phyloP scores from a whole-genome alignment of 2,329 filamentous ascomycete genomes.

The Epichloe scottii region DNA sequence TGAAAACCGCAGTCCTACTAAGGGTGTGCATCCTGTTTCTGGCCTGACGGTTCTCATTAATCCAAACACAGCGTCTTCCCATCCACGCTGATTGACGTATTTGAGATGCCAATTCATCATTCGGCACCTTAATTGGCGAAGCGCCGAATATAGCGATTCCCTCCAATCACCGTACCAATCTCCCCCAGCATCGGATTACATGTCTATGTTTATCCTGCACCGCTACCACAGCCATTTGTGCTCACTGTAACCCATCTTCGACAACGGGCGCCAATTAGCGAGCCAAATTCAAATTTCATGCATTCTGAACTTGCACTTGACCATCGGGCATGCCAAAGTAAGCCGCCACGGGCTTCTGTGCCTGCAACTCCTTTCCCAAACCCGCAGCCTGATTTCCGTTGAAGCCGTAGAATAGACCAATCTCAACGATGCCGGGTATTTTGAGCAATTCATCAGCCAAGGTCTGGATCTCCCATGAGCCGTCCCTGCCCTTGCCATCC shows the following conservation, averaged over 20 bases:
- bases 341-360: conserved; percentile 82
- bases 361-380: conserved; percentile 47
- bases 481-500: conserved; percentile 36
- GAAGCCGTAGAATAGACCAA: conserved; percentile 76
- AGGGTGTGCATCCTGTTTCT: too few relatives aligned
- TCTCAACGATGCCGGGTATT: conserved; percentile 80
- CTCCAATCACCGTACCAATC: background rate
- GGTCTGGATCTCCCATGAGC: conserved; percentile 67
- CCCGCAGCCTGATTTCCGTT: conserved; percentile 56
- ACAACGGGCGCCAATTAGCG: background rate
- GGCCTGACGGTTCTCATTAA: background rate
- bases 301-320: conserved; percentile 30
- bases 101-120: conserved; percentile 6
- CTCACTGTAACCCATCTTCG: background rate
- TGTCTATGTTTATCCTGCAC: background rate
- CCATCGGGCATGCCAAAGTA: conserved; percentile 90
- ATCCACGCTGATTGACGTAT: conserved; percentile 9
- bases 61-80: conserved; percentile 8
- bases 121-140: background rate
- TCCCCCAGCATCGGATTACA: background rate
- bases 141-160: background rate
- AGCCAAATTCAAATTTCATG: background rate
- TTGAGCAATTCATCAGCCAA: conserved; percentile 64
- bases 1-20: too few relatives aligned
- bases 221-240: background rate